A percentile compares a stretch with the other conserved stretches of the same genome.
These are phyloP conservation scores for Coniella vitis DNA, from an alignment of 2,329 filamentous ascomycete genomes.

Conservation along the genomic window DNA sequence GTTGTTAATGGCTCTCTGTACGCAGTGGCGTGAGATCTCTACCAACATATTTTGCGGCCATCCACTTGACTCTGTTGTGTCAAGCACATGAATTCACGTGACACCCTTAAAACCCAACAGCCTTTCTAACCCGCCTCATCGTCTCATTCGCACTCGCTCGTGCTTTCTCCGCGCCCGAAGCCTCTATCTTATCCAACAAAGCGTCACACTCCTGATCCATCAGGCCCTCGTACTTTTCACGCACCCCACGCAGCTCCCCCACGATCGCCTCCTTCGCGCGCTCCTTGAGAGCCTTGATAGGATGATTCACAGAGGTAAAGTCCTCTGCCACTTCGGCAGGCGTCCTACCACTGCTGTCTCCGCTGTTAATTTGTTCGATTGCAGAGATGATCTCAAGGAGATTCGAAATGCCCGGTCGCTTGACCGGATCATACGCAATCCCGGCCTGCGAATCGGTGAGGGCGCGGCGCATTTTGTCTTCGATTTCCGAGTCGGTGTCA, in stretches of 20 bases:
- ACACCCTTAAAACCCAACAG: slow-evolving; percentile 39
- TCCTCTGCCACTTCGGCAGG: slow-evolving; percentile 33
- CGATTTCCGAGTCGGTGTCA: slow-evolving; percentile 58
- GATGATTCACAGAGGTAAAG: slow-evolving; percentile 28
- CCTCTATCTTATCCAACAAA: slow-evolving; percentile 51
- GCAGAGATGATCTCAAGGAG: slow-evolving; percentile 73
- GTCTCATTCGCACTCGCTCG: slow-evolving; percentile 51
- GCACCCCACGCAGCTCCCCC: slow-evolving; percentile 40
- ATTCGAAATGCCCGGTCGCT: slow-evolving; percentile 79
- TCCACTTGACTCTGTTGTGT: too few relatives aligned
- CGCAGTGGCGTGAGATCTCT: too few relatives aligned
- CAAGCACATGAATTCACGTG: too few relatives aligned
- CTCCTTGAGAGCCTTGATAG: slow-evolving; percentile 37
- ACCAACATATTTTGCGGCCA: too few relatives aligned
- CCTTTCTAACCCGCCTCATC: slow-evolving; percentile 46
- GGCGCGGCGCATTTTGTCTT: slow-evolving; percentile 62
- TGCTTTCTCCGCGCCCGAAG: slow-evolving; percentile 55
- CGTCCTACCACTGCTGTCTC: slow-evolving; percentile 26
- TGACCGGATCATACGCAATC: slow-evolving; percentile 64
- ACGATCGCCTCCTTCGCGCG: slow-evolving; percentile 53
- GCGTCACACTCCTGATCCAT: slow-evolving; percentile 32
- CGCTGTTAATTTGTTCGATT: slow-evolving; percentile 31
- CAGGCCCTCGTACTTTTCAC: slow-evolving; percentile 39
- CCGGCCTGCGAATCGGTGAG: slow-evolving; percentile 63
- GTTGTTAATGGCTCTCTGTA: too few relatives aligned